Base-by-base conservation (phyloP, 2,329 filamentous ascomycete species). In the Knufia petricola region DNA sequence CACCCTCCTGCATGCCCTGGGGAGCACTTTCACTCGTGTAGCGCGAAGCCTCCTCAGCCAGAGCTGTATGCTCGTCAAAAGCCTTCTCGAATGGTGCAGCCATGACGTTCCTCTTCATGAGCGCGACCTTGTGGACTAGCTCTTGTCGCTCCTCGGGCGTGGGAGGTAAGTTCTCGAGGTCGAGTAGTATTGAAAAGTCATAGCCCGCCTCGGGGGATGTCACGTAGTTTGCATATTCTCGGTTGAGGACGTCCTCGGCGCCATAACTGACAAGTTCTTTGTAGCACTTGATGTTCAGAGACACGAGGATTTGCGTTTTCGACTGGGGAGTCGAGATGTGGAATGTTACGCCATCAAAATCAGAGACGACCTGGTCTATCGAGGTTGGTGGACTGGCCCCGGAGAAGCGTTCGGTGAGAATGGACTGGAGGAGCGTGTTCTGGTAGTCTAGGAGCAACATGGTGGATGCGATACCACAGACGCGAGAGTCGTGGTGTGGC, bases 371-470 rank as follows among this genome's bases (percentile, higher is more conserved):
- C 74, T 99, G 92, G 71, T 98, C 94, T 17, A 99, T 95, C 59
- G 86, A 87, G 51, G 81, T 78, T 51, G 88, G 87, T 20, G 52
- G 52, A 39, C 55, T 49, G 54, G 52, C 63, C 86, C 85, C 85
- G 48, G 84, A 86, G 73, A 98, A 94, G 63, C 92, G 80, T 74
- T 99, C 94, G 60, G 84, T 94, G 58, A 99, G 79, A 59, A 98
- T 81, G 61, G 89, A 90, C 74, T 96, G 88, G 61, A 99, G 94
- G 65, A 98, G 79, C 45, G 94, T 87, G 70, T 98, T 99, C 68
- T 98, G 92, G 64, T 98, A 98, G 72, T 98, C 94, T 67, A 99
- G 82, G 60, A 98, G 83, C 73, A 98, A 82, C 92, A 84, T 83
- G 56, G 58, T 66, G 66, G n/a, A n/a, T n/a, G n/a, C n/a, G n/a